Percentiles rank a stretch among this genome's conserved stretches.
These are phyloP conservation scores for Casuarina glauca DNA, from an alignment of 306 rosid genomes.

Conservation along the genomic window DNA sequence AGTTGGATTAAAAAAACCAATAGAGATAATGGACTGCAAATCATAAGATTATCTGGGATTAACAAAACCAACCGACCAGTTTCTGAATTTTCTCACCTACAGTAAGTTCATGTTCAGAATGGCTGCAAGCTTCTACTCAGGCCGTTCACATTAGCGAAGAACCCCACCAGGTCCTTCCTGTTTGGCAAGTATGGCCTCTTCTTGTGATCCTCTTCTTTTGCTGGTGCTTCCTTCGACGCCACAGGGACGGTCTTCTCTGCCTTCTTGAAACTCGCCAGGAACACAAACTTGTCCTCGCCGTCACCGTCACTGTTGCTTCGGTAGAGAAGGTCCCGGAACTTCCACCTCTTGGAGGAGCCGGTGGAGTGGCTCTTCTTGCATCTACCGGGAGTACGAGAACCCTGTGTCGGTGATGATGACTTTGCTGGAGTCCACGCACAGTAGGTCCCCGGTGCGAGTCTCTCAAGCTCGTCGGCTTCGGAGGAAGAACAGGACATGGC, in stretches of 20 bases:
- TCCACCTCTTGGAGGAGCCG: constrained; percentile 73
- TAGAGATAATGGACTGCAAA: neutral
- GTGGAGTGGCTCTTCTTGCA: constrained; percentile 58
- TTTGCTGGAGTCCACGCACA: constrained; percentile 67
- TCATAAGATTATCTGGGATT: neutral
- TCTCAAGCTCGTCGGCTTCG: constrained; percentile 58
- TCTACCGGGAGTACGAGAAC: constrained; percentile 3
- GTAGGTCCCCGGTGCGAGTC: constrained; percentile 45
- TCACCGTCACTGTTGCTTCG: constrained; percentile 59
- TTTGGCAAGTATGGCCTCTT: constrained; percentile 45
- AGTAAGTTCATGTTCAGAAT: constrained; percentile 31
- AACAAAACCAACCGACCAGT: neutral
- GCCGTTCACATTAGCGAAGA: constrained; percentile 49
- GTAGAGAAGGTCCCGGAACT: constrained; percentile 49
- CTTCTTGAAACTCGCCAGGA: constrained; percentile 28
- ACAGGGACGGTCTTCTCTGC: constrained; percentile 5
- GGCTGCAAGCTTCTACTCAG: constrained; percentile 52
- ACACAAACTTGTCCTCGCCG: constrained; percentile 39
- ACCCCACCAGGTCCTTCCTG: constrained; percentile 52
- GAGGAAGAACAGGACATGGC: constrained; percentile 58
- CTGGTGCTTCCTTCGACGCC: constrained; percentile 9
- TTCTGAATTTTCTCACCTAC: neutral
- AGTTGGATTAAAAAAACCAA: neutral
- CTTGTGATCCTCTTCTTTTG: constrained; percentile 33
- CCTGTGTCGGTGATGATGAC: neutral